A percentile compares a stretch with the other conserved stretches of the same genome.
These are phyloP conservation scores for Paecilomyces dactylethromorphus DNA, from an alignment of 2,329 filamentous ascomycete genomes.

Conservation along the genomic window DNA sequence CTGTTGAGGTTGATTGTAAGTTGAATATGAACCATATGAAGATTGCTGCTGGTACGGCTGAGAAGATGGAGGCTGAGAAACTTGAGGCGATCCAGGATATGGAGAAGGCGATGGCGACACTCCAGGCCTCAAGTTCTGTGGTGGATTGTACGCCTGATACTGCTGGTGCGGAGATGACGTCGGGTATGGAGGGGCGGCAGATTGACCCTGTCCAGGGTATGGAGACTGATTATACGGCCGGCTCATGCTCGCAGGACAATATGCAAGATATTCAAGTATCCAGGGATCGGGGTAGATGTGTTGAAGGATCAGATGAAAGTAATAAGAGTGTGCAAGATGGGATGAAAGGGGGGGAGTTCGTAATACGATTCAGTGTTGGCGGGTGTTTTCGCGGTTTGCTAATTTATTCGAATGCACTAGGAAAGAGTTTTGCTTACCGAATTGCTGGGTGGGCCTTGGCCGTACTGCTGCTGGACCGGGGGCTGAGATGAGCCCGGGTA, in stretches of 20 bases:
- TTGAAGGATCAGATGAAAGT: conserved; percentile 3
- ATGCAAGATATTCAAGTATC: conserved; percentile 7
- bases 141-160: conserved; percentile 30
- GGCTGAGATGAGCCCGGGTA: conserved; percentile 39
- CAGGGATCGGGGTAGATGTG: conserved; percentile 1
- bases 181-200: conserved; percentile 27
- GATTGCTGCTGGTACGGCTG: conserved; percentile 34
- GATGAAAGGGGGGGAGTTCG: background rate
- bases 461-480: conserved; percentile 11
- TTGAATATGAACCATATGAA: background rate
- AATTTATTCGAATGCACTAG: background rate
- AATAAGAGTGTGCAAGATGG: conserved; percentile 2
- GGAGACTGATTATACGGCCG: conserved; percentile 28
- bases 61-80: conserved; percentile 12
- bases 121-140: conserved; percentile 24
- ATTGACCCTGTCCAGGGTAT: conserved; percentile 27
- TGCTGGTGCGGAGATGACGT: conserved; percentile 24
- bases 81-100: conserved; percentile 20
- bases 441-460: conserved; percentile 15
- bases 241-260: conserved; percentile 23
- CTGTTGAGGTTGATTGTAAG: conserved; percentile 16
- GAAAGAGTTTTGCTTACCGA: conserved; percentile 25
- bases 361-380: background rate
- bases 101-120: conserved; percentile 25
- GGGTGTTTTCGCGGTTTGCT: background rate